Base-by-base conservation (phyloP, 106 monocot species). In the Chionographis japonica region DNA sequence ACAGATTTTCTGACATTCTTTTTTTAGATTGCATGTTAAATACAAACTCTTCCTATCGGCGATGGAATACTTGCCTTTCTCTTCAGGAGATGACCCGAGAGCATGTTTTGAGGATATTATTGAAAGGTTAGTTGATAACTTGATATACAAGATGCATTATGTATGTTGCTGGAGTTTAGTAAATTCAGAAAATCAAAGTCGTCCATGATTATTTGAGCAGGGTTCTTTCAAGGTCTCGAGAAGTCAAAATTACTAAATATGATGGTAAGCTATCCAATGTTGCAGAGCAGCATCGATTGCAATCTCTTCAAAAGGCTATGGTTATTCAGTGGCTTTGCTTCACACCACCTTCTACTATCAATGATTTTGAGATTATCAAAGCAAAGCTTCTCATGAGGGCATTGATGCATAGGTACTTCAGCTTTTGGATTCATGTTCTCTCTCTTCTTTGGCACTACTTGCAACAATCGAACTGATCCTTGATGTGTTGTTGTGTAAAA, bases 251-350 rank as follows among this genome's bases (percentile, higher is more conserved):
- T 4, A 62, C 15, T 42, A 79, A 83, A 35, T 67, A 83, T 75
- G 83, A 85, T 53, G 86, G 69, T 17, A 73, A 81, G 14, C 54
- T 74, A 52, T 67, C 79, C 38, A 77, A 98, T 81, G 90, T 93
- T 65, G 85, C 87, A 5, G 93, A 98, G 52, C 82, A 88, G 54
- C 90, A 93, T 71, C 76, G 85, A 19, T 72, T 93, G 67, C 90
- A 90, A 59, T 90, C 93, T 58, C 85, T 93, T 58, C 80, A 93
- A 37, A 98, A 98, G 72, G 93, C 98, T 18, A 92, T 75, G 76
- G 98, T 72, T 75, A 80, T 93, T 62, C 98, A 93, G 60, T 98
- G 98, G 98, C 98, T 98, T 75, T 98, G 98, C 74, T 98, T 98
- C 69, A 90, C 93, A 27, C 98, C 98, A 75, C 93, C 93, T 53